Percentiles rank a stretch among this genome's conserved stretches.
Conservation (phyloP, 2,329 filamentous ascomycete genomes). For the Balansia obtecta region DNA sequence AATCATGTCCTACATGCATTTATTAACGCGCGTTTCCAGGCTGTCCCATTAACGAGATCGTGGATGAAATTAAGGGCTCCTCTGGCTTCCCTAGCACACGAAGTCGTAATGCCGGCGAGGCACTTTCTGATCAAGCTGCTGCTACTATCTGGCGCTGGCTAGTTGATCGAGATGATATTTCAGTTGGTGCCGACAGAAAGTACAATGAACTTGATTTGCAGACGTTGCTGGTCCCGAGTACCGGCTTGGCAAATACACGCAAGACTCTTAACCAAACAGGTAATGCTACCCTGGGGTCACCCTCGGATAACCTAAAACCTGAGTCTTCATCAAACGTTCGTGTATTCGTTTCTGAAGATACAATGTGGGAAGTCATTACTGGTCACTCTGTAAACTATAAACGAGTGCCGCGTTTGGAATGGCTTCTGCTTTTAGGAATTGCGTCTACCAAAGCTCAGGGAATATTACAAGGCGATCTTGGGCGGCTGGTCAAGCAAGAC, state of each 20-base stretch:
- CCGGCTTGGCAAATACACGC: background rate
- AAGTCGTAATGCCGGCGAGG: slow-evolving; percentile 4
- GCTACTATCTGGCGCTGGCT: slow-evolving; percentile 25
- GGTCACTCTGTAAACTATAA: slow-evolving; percentile 48
- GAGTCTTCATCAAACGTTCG: slow-evolving; percentile 6
- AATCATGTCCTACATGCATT: too few relatives aligned
- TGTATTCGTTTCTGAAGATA: slow-evolving; percentile 40
- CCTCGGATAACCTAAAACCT: background rate
- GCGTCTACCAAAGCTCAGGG: slow-evolving; percentile 40
- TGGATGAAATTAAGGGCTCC: slow-evolving; percentile 19
- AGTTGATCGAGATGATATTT: slow-evolving; percentile 21
- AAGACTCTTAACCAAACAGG: background rate
- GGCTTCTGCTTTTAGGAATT: slow-evolving; percentile 45
- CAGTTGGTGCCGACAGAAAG: slow-evolving; percentile 19
- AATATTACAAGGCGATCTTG: slow-evolving; percentile 48
- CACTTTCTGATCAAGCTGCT: slow-evolving; percentile 15
- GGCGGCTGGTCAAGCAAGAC: slow-evolving; percentile 45
- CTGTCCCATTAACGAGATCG: slow-evolving; percentile 18
- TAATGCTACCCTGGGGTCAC: background rate
- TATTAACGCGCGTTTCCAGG: slow-evolving; percentile 11
- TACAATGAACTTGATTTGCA: slow-evolving; percentile 27
- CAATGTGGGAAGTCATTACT: slow-evolving; percentile 46
- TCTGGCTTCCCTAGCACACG: slow-evolving; percentile 10
- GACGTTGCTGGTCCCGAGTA: slow-evolving; percentile 13
- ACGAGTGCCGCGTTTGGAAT: slow-evolving; percentile 44